Evolutionary conservation across 495 filamentous ascomycete species (phyloP).

Genomic region (Margaritispora aquatica): DNA sequence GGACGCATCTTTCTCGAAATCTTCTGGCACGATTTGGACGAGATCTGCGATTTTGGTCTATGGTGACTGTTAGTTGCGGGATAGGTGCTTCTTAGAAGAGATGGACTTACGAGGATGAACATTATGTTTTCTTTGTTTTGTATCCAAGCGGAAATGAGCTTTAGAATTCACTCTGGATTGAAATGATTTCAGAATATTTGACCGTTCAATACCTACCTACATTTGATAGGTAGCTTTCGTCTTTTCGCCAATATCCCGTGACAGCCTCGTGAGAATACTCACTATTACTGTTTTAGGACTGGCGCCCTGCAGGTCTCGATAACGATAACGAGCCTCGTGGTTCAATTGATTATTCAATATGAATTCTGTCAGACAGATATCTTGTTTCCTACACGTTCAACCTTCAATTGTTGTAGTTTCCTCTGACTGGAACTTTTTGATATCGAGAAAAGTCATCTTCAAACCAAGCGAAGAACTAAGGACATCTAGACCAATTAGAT

Average conservation of each 20-base stretch:
- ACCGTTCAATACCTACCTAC: too few species aligned
- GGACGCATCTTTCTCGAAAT: conserved; percentile 72
- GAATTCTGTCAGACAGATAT: too few species aligned
- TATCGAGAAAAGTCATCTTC: not conserved
- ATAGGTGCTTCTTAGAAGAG: not conserved
- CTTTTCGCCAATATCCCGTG: not conserved
- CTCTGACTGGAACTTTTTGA: not conserved
- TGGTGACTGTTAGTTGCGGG: not conserved
- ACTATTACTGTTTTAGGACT: not conserved
- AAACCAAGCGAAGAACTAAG: not conserved
- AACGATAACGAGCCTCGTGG: not conserved
- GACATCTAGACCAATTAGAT: not conserved
- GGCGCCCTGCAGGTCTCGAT: not conserved
- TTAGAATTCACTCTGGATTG: too few species aligned
- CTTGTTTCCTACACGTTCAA: not conserved
- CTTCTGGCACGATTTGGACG: conserved; percentile 80
- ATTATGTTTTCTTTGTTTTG: conserved; percentile 23
- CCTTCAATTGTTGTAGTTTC: not conserved
- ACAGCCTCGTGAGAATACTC: not conserved
- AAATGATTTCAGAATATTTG: too few species aligned
- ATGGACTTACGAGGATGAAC: conserved; percentile 50
- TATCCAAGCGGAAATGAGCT: too few species aligned
- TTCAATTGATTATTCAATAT: too few species aligned
- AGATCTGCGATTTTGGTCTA: conserved; percentile 77
- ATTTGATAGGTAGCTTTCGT: too few species aligned